Evolutionary conservation across 257 asterid species (phyloP).

Genomic region (Phtheirospermum japonicum): DNA sequence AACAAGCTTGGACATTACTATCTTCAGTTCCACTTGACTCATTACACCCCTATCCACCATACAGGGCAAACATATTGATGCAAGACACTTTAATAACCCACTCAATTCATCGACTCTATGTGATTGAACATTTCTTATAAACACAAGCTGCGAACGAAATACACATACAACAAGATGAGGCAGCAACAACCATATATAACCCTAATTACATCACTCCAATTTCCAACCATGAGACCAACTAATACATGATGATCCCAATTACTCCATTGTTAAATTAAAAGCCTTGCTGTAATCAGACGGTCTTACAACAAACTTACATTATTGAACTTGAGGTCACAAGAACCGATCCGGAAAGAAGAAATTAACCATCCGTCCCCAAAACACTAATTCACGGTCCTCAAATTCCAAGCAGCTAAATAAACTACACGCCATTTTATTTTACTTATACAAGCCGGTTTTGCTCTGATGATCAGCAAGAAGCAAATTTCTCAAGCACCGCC

Average conservation of each 20-base stretch:
- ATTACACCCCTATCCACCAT: no score
- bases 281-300: conserved; percentile 20
- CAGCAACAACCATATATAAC: neutral
- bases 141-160: neutral
- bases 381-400: no score
- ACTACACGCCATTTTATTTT: conserved; percentile 4
- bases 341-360: no score
- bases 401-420: conserved; percentile 10
- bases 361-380: neutral
- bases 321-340: conserved; percentile 27
- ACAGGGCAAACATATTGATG: no score
- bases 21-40: no score
- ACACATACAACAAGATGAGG: neutral
- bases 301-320: conserved; percentile 8
- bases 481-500: conserved; percentile 43
- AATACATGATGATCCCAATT: neutral
- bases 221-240: neutral
- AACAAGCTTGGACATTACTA: no score
- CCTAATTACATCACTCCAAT: neutral
- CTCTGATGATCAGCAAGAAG: conserved; percentile 18
- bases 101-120: conserved; percentile 3
- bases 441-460: conserved; percentile 9
- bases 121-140: conserved; percentile 17
- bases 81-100: neutral
- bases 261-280: neutral